Evolutionary conservation across 2,329 filamentous ascomycete species (phyloP), one percentile per base, ranked within the genome.

Genomic region (Leptographium galeiforme): DNA sequence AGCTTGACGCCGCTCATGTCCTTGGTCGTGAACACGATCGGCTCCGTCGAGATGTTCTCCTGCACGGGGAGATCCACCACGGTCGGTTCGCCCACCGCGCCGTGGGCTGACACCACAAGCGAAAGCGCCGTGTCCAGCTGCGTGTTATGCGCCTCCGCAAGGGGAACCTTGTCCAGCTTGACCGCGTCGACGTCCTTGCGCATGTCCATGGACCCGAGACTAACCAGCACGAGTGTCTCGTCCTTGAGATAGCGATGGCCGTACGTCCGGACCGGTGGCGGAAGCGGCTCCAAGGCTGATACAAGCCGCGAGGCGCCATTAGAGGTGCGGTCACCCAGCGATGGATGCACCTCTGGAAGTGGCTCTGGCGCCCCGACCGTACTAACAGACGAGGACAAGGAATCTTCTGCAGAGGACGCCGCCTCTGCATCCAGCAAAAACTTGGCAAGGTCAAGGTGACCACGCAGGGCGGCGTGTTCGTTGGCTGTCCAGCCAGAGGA

Each of bases 121-220:
- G 93, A 97, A 8, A 98, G 72, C 2, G 91, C 90, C 2, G 93
- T 97, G 61, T 98, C 93, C 13, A 97, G 79, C 67, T 96, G 88
- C 0, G 93, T 97, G 6, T 85, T 84, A 66, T 97, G 91, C 0
- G 90, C 93, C 64, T 93, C 85, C 0, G 83, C 81, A 51, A 97
- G 76, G 0, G 91, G 89, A 51, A 97, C 93, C 32, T 82, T 84
- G 60, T 97, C 93, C 25, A 98, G 76, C 58, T 82, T 87, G 47
- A 98, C 90, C 0, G 91, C 83, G 47, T 88, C 81, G 6, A 84
- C 72, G 38, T 81, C 77, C 68, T 93, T 95, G 53, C 89, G 81
- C 70, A 87, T 87, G 64, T 98, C 93, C 87, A 96, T 95, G 0
- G 88, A 91, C 0, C 93, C 93, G 10, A 98, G 72, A 62, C 89